Percentiles rank a stretch among this genome's conserved stretches.
Evolutionary conservation across 352 stramenopile species (phyloP).

Genomic region (Pythium coloratum): DNA sequence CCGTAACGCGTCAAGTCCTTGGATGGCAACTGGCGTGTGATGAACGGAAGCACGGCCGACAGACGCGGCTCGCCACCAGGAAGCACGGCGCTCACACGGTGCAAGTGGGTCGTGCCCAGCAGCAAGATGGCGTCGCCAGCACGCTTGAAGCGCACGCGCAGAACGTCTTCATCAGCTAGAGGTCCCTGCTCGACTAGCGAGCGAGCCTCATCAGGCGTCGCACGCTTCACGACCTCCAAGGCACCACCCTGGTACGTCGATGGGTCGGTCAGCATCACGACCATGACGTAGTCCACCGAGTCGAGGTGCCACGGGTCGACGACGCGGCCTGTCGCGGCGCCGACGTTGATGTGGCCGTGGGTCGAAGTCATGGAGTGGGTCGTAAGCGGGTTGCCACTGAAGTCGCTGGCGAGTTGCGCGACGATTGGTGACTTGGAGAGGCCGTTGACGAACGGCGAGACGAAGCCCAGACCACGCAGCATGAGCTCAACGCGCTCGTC

Average conservation of each 20-base stretch:
- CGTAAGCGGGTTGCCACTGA: conserved; percentile 21
- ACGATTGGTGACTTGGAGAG: conserved; percentile 20
- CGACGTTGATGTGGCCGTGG: conserved; percentile 31
- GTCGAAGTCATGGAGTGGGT: conserved; percentile 24
- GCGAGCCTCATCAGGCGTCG: conserved; percentile 14
- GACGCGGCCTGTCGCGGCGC: conserved; percentile 21
- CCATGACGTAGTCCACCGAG: conserved; percentile 32
- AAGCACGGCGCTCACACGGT: conserved; percentile 26
- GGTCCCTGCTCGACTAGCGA: conserved; percentile 21
- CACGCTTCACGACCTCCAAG: conserved; percentile 24
- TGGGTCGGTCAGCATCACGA: conserved; percentile 31
- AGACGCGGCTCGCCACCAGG: conserved; percentile 20
- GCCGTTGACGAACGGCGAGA: conserved; percentile 24
- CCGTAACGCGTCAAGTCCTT: conserved; percentile 27
- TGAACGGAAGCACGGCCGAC: conserved; percentile 28
- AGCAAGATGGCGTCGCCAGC: conserved; percentile 26
- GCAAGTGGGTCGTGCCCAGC: conserved; percentile 24
- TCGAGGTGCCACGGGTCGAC: conserved; percentile 30
- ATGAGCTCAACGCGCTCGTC: conserved; percentile 31
- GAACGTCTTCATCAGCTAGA: conserved; percentile 19
- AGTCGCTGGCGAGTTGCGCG: conserved; percentile 17
- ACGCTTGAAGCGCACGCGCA: conserved; percentile 24
- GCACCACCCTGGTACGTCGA: conserved; percentile 23
- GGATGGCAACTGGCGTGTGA: conserved; percentile 24
- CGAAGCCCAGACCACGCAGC: conserved; percentile 26